These are phyloP conservation scores for Lipomyces yamanashiensis DNA, from an alignment of 805 yeast genomes.

Conservation along the genomic window DNA sequence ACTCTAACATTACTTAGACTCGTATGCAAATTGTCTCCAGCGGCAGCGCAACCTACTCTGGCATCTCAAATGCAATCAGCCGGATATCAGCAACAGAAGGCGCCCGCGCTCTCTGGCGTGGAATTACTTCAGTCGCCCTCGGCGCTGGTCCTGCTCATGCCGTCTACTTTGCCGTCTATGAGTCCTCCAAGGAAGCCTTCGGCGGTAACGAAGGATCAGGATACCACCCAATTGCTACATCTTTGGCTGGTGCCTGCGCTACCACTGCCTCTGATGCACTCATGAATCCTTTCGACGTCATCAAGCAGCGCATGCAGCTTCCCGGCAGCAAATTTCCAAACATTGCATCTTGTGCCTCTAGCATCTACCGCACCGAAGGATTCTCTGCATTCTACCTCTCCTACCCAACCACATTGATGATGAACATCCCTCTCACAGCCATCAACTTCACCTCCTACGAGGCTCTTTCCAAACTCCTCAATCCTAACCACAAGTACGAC, in stretches of 20 bases:
- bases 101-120: conserved; percentile 86
- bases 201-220: conserved; percentile 48
- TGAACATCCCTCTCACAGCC: conserved; percentile 95
- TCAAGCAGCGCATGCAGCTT: conserved; percentile 93
- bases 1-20: conserved; percentile 51
- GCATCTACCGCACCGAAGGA: conserved; percentile 48
- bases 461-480: conserved; percentile 72
- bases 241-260: conserved; percentile 87
- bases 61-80: conserved; percentile 68
- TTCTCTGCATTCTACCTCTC: conserved; percentile 84
- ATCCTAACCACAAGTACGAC: conserved; percentile 76
- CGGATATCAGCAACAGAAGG: conserved; percentile 88
- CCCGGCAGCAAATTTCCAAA: conserved; percentile 40
- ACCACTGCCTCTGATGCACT: conserved; percentile 92
- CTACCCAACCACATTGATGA: conserved; percentile 89
- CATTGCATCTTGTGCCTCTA: conserved; percentile 41
- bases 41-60: conserved; percentile 42
- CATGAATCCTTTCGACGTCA: conserved; percentile 96
- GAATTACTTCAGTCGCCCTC: conserved; percentile 84
- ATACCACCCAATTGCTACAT: conserved; percentile 79
- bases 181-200: conserved; percentile 67
- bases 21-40: conserved; percentile 72
- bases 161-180: conserved; percentile 92
- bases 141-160: conserved; percentile 99
- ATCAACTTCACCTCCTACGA: conserved; percentile 93